Percentiles rank a stretch among this genome's conserved stretches.
Evolutionary conservation across 257 asterid species (phyloP).

Genomic region (Gardenia jasminoides): DNA sequence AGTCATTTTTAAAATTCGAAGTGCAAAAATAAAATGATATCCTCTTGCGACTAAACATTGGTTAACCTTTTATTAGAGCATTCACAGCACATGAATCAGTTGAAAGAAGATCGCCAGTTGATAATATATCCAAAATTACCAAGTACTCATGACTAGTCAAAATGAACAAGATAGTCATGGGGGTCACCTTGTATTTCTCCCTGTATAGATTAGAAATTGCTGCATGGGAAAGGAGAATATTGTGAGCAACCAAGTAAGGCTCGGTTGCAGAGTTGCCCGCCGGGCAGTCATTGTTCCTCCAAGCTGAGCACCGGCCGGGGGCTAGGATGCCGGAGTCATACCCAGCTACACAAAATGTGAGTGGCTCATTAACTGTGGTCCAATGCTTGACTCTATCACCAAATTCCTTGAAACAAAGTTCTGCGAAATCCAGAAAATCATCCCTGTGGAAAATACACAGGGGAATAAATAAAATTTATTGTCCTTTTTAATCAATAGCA

Average conservation of each 20-base stretch:
- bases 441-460: slow-evolving; percentile 24
- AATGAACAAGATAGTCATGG: not conserved
- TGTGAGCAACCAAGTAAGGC: slow-evolving; percentile 54
- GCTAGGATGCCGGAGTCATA: slow-evolving; percentile 46
- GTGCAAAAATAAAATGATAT: too few species aligned
- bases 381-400: slow-evolving; percentile 58
- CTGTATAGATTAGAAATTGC: slow-evolving; percentile 32
- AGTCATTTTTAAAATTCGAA: too few species aligned
- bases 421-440: slow-evolving; percentile 46
- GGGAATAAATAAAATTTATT: too few species aligned
- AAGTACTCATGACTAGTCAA: too few species aligned
- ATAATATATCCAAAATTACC: too few species aligned
- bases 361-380: slow-evolving; percentile 54
- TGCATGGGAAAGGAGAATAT: slow-evolving; percentile 47
- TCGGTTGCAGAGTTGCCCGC: slow-evolving; percentile 46
- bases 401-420: slow-evolving; percentile 55
- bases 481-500: not conserved
- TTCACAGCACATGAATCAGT: too few species aligned
- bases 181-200: slow-evolving; percentile 38
- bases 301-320: slow-evolving; percentile 53
- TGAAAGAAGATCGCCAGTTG: too few species aligned
- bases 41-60: too few species aligned
- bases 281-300: slow-evolving; percentile 29
- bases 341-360: slow-evolving; percentile 21
- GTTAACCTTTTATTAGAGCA: too few species aligned